These are phyloP conservation scores for Salvia sclarea DNA, from an alignment of 305 asterid genomes.

Conservation along the genomic window DNA sequence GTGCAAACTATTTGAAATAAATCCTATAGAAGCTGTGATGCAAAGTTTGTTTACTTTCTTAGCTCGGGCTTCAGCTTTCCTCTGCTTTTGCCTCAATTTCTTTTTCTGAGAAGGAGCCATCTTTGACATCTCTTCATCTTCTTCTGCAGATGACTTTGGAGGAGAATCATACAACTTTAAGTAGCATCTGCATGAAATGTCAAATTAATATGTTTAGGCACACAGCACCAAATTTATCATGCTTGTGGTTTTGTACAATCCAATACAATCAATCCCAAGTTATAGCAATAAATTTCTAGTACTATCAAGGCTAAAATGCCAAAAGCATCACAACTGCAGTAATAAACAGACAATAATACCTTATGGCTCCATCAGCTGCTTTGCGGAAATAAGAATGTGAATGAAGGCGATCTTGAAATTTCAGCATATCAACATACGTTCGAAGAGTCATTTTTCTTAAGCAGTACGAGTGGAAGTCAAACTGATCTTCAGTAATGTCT, in stretches of 20 bases:
- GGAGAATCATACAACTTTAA: slow-evolving; percentile 90
- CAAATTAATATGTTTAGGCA: slow-evolving; percentile 28
- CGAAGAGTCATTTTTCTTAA: slow-evolving; percentile 97
- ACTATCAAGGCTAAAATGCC: slow-evolving; percentile 14
- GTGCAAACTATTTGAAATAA: slow-evolving; percentile 11
- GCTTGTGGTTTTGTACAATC: no score
- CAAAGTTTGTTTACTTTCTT: slow-evolving; percentile 60
- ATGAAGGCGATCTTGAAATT: slow-evolving; percentile 92
- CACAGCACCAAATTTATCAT: slow-evolving; percentile 6
- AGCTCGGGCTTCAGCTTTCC: slow-evolving; percentile 98
- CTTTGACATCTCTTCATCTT: slow-evolving; percentile 85
- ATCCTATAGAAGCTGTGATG: slow-evolving; percentile 24
- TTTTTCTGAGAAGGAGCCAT: slow-evolving; percentile 89
- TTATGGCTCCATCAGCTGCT: slow-evolving; percentile 89
- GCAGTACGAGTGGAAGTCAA: slow-evolving; percentile 98
- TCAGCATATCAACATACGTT: slow-evolving; percentile 87
- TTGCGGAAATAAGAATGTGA: slow-evolving; percentile 86
- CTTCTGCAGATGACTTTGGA: slow-evolving; percentile 78
- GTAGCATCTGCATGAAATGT: slow-evolving; percentile 86
- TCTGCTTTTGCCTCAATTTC: slow-evolving; percentile 90
- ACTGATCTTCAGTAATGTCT: slow-evolving; percentile 95
- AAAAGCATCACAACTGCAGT: slow-evolving; percentile 13
- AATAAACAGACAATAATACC: slow-evolving; percentile 46
- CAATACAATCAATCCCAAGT: background rate
- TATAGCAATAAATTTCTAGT: slow-evolving; percentile 5